These are phyloP conservation scores for Xylaria telfairii DNA, from an alignment of 495 filamentous ascomycete species.

Conservation along the genomic window DNA sequence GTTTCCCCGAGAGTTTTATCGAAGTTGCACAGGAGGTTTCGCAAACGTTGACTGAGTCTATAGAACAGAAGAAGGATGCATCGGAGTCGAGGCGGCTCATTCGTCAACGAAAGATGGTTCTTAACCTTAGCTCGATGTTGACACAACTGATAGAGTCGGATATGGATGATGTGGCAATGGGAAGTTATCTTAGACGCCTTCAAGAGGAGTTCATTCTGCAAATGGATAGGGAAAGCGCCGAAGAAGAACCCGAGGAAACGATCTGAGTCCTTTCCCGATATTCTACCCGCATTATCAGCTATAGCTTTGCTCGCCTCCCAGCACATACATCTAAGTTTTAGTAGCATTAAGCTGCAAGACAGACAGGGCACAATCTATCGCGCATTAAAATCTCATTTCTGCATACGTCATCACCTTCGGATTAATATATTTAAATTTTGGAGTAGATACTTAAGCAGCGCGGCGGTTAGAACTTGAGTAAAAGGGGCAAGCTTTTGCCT, in stretches of 20 bases:
- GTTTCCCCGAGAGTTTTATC: constrained; percentile 71
- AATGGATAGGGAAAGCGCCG: constrained; percentile 58
- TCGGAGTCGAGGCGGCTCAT: constrained; percentile 62
- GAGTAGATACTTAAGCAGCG: too few relatives aligned
- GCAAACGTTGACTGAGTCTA: constrained; percentile 59
- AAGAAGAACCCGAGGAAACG: not conserved
- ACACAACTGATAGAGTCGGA: constrained; percentile 69
- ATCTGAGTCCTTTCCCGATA: not conserved
- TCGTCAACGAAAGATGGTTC: constrained; percentile 71
- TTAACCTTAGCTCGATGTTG: constrained; percentile 78
- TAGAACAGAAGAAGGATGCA: constrained; percentile 58
- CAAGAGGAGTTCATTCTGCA: constrained; percentile 77
- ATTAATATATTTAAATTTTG: too few relatives aligned
- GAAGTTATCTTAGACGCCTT: constrained; percentile 69
- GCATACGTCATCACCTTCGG: too few relatives aligned
- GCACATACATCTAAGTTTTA: not conserved
- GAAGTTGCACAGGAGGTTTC: constrained; percentile 71
- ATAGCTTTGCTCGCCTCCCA: not conserved
- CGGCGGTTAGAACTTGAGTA: too few relatives aligned
- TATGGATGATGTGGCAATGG: constrained; percentile 69
- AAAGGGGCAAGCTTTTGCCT: too few relatives aligned
- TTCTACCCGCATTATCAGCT: not conserved
- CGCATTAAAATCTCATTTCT: not conserved
- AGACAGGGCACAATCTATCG: not conserved
- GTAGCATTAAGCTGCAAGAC: not conserved